Conservation (phyloP, 1,139 yeast species). For the Sugiyamaella pinicola region DNA sequence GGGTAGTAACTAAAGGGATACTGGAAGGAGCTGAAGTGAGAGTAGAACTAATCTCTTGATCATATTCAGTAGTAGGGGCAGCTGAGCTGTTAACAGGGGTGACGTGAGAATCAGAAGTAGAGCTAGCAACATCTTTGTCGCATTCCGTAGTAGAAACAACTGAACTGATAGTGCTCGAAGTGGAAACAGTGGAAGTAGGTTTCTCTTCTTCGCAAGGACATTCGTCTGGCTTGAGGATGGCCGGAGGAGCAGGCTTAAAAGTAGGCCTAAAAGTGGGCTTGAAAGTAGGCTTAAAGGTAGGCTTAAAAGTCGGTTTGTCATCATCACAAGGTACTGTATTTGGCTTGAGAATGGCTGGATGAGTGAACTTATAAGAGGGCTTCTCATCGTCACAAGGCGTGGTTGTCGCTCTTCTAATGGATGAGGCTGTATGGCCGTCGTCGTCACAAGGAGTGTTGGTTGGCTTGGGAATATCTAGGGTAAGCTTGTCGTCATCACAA, state of each 20-base stretch:
- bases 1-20: not conserved
- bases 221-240: not conserved
- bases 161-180: not conserved
- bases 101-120: not conserved
- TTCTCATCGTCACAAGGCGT: conserved; percentile 5
- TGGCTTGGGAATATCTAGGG: not conserved
- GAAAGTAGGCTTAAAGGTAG: not conserved
- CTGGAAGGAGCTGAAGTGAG: not conserved
- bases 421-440: not conserved
- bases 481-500: conserved; percentile 8
- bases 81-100: not conserved
- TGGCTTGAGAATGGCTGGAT: no score
- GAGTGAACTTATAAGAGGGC: not conserved
- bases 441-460: conserved; percentile 1
- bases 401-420: not conserved
- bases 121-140: not conserved
- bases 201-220: conserved; percentile 3
- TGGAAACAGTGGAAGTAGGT: not conserved
- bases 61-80: conserved; percentile 3
- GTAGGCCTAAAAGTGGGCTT: not conserved
- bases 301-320: not conserved
- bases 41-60: not conserved
- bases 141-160: no score
- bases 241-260: not conserved
- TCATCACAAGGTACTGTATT: no score